Base-by-base conservation (phyloP, 352 stramenopile genomes). In the Pythium dissotocum region DNA sequence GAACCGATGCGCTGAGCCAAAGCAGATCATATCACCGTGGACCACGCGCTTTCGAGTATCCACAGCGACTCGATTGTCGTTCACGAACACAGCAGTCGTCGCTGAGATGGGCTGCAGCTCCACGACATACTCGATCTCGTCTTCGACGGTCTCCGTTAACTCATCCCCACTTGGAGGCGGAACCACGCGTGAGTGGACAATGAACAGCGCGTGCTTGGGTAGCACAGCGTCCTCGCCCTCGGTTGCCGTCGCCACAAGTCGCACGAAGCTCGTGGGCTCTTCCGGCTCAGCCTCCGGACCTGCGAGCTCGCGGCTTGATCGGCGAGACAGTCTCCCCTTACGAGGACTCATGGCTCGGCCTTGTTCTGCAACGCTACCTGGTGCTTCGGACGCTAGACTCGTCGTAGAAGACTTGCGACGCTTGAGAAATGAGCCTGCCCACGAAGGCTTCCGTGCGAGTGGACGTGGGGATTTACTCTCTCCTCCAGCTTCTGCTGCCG, bases 371-470 rank as follows among this genome's bases (percentile, higher is more conserved):
- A 26, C 0, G 21, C 9, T 44, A 12, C 66, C 65, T 2, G 10
- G 2, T 21, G 32, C 26, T 2, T 61, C 65, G 2, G 8, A 12
- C 18, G 40, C 26, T 2, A 32, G 9, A 21, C 48, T 55, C 7
- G 46, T 28, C 6, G 67, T 55, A 4, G 67, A 73, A 7, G 67
- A 73, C 32, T 73, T 73, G 24, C 67, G 49, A 3, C 67, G 67
- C 42, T 70, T 69, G 24, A 73, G 58, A 38, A 73, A 60, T 2
- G 61, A 69, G 1, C 67, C 67, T 24, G 67, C 61, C 67, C 67
- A 73, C 14, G 61, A 70, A 9, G 61, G 51, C n/a, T 30, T 61
- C 1, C 61, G 48, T 0, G 33, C 8, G 18, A 59, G 6, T 12
- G 56, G 61, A 14, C 58, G 13, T 24, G 67, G 67, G 0, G 67